Evolutionary conservation across 73 alveolate species (phyloP).

Genomic region (Effrenium voratum): DNA sequence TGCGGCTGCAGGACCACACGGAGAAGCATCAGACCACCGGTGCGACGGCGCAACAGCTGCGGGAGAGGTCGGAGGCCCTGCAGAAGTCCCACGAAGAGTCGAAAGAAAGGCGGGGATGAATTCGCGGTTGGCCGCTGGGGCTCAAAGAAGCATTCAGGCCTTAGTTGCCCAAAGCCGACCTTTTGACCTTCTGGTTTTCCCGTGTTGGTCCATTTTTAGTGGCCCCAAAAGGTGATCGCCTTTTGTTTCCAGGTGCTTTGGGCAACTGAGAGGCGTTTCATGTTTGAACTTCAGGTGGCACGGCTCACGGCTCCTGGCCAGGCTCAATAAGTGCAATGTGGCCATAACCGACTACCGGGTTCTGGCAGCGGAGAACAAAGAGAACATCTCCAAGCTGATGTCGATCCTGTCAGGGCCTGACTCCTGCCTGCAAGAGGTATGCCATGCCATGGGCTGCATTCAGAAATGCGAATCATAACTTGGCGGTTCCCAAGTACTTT

Average conservation of each 20-base stretch:
- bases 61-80: slow-evolving; percentile 27
- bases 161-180: too few relatives aligned
- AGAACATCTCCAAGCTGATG: slow-evolving; percentile 24
- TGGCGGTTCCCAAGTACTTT: too few relatives aligned
- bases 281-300: too few relatives aligned
- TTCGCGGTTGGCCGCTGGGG: too few relatives aligned
- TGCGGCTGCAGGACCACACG: slow-evolving; percentile 35
- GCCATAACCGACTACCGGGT: slow-evolving; percentile 78
- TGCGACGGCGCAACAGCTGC: slow-evolving; percentile 9
- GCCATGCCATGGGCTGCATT: too few relatives aligned
- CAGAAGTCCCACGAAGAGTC: slow-evolving; percentile 34
- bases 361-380: slow-evolving; percentile 43
- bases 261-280: too few relatives aligned
- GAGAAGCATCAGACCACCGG: slow-evolving; percentile 3
- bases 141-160: too few relatives aligned
- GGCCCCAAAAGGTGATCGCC: not conserved
- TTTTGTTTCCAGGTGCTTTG: not conserved
- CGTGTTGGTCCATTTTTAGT: too few relatives aligned
- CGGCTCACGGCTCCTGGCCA: not conserved
- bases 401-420: slow-evolving; percentile 34
- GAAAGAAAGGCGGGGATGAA: slow-evolving; percentile 41
- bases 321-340: slow-evolving; percentile 39
- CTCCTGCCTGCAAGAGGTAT: not conserved
- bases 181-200: too few relatives aligned
- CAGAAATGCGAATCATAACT: not conserved